Percentiles rank a stretch among this genome's conserved stretches.
These are phyloP conservation scores for Vaucheria bursata DNA, from an alignment of 352 stramenopile species.

Conservation along the genomic window DNA sequence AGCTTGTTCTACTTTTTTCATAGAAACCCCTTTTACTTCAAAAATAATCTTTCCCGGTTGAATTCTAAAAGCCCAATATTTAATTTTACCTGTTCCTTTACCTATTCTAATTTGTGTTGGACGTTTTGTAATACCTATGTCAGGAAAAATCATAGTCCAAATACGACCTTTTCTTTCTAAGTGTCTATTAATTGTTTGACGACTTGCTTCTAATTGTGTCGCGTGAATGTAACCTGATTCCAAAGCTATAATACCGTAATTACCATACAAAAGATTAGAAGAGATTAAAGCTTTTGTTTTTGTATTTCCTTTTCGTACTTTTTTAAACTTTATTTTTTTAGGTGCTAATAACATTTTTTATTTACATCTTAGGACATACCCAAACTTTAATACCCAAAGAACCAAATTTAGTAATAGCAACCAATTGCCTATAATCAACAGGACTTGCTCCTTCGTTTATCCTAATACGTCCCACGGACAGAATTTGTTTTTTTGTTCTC, in stretches of 20 bases:
- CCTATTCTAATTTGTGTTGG: constrained; percentile 3
- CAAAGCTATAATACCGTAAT: not conserved
- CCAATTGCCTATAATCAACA: not conserved
- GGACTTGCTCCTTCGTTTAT: not conserved
- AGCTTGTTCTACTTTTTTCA: not conserved
- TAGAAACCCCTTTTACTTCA: not conserved
- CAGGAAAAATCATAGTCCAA: not conserved
- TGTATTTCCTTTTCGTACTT: not conserved
- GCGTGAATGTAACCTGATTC: constrained; percentile 2
- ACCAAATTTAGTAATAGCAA: constrained; percentile 2
- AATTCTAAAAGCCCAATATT: constrained; percentile 11
- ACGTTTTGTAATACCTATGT: constrained; percentile 2
- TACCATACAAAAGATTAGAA: not conserved
- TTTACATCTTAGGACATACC: not conserved
- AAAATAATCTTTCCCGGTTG: not conserved
- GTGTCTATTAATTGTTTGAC: constrained; percentile 13
- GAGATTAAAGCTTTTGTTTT: not conserved
- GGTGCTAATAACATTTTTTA: constrained; percentile 1
- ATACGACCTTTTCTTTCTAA: constrained; percentile 4
- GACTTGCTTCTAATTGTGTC: constrained; percentile 8
- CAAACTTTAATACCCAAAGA: constrained; percentile 1
- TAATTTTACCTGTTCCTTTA: constrained; percentile 6
- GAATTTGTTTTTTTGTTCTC: not conserved
- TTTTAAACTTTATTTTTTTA: not conserved
- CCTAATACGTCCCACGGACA: not conserved